Conservation (phyloP, 1,284 basidiomycete genomes). For the Leccinum griseonigrum region DNA sequence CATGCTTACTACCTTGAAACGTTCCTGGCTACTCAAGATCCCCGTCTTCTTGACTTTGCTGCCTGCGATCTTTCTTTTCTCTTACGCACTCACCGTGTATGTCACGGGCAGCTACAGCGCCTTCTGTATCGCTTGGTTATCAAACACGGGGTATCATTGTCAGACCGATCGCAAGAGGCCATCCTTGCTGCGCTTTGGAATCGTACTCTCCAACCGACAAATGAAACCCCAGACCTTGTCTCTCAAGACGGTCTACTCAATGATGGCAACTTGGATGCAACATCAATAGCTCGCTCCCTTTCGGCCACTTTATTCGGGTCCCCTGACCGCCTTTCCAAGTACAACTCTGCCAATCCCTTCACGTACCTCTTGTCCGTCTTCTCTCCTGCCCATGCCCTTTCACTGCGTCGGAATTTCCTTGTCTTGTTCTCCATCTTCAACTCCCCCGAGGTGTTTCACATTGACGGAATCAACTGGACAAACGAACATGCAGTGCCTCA, state of each 20-base stretch:
- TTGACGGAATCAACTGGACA: not conserved
- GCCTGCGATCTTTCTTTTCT: slow-evolving; percentile 22
- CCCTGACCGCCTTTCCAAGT: not conserved
- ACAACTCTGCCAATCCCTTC: not conserved
- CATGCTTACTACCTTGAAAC: slow-evolving; percentile 27
- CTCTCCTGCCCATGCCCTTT: slow-evolving; percentile 12
- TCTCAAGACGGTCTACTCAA: not conserved
- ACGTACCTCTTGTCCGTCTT: slow-evolving; percentile 16
- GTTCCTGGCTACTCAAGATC: slow-evolving; percentile 19
- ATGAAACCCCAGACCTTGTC: not conserved
- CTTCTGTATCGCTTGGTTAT: slow-evolving; percentile 31
- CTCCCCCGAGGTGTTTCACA: slow-evolving; percentile 1
- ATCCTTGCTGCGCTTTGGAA: slow-evolving; percentile 26
- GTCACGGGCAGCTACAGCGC: slow-evolving; percentile 25
- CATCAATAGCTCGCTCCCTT: slow-evolving; percentile 15
- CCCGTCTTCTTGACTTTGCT: slow-evolving; percentile 18
- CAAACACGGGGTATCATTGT: slow-evolving; percentile 9
- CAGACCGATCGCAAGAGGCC: slow-evolving; percentile 18
- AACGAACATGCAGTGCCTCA: slow-evolving; percentile 7
- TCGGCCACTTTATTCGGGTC: slow-evolving; percentile 15
- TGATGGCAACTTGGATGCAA: slow-evolving; percentile 8
- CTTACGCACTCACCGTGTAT: slow-evolving; percentile 23
- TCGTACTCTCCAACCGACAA: slow-evolving; percentile 8
- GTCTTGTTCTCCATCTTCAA: slow-evolving; percentile 22
- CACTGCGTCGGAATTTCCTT: slow-evolving; percentile 25